These are phyloP conservation scores for Magnusiomyces fungicola DNA, from an alignment of 1,139 yeast species.

Conservation along the genomic window DNA sequence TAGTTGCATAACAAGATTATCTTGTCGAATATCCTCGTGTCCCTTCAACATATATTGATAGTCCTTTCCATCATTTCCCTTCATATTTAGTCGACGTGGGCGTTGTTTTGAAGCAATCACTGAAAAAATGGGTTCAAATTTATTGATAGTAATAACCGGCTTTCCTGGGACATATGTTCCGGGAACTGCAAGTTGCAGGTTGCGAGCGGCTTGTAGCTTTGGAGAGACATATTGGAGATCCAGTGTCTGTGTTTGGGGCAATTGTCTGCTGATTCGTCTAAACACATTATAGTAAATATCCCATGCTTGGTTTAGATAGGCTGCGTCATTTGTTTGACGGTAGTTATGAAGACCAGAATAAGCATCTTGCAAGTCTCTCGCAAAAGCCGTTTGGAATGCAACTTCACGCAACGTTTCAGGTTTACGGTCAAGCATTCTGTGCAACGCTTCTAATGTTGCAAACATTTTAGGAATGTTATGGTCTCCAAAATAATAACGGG, in stretches of 20 bases:
- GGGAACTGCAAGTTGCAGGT: conserved; percentile 85
- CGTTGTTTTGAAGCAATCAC: conserved; percentile 96
- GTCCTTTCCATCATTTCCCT: conserved; percentile 88
- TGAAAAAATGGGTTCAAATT: conserved; percentile 73
- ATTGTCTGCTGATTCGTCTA: conserved; percentile 80
- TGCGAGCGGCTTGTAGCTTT: conserved; percentile 65
- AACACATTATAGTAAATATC: conserved; percentile 91
- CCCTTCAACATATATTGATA: conserved; percentile 82
- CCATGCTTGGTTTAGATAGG: conserved; percentile 95
- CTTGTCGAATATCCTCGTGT: conserved; percentile 97
- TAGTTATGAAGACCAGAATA: conserved; percentile 87
- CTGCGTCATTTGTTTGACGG: conserved; percentile 75
- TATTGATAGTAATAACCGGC: conserved; percentile 62
- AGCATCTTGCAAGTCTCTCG: conserved; percentile 88
- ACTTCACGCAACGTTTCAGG: conserved; percentile 92
- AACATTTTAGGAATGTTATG: conserved; percentile 94
- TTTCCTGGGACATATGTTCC: conserved; percentile 88
- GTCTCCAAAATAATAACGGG: conserved; percentile 87
- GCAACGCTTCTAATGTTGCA: conserved; percentile 82
- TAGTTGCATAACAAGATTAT: conserved; percentile 93
- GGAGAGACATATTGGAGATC: conserved; percentile 95
- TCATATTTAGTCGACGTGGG: conserved; percentile 73
- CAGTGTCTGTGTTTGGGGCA: conserved; percentile 78
- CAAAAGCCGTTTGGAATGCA: conserved; percentile 88
- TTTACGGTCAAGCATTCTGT: conserved; percentile 44